Percentiles rank a stretch among this genome's conserved stretches.
Conservation (phyloP, 78 protist genomes). For the Bigelowiella natans region DNA sequence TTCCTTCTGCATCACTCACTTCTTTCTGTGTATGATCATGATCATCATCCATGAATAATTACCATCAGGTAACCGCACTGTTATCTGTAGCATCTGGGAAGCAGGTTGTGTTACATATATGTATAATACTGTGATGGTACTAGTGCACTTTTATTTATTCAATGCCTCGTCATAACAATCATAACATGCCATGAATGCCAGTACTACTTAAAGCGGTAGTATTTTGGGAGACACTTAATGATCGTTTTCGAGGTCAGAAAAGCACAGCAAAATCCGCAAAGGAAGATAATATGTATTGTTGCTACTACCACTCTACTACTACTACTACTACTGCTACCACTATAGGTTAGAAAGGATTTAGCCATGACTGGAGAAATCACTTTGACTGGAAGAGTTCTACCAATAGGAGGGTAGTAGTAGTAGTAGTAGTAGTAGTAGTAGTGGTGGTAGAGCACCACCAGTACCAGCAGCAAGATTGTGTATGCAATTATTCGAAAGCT, state of each 20-base stretch:
- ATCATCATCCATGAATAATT: not conserved
- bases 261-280: not conserved
- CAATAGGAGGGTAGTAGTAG: not conserved
- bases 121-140: not conserved
- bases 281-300: not conserved
- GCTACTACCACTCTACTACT: too few relatives aligned
- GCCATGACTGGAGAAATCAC: constrained; percentile 90
- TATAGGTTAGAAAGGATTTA: not conserved
- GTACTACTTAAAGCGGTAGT: too few relatives aligned
- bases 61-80: constrained; percentile 47
- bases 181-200: too few relatives aligned
- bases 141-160: not conserved
- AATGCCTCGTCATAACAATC: too few relatives aligned
- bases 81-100: constrained; percentile 66
- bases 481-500: too few relatives aligned
- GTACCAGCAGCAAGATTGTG: too few relatives aligned
- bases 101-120: constrained; percentile 15
- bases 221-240: not conserved
- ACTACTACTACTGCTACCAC: too few relatives aligned
- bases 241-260: not conserved
- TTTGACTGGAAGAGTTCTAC: not conserved
- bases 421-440: too few relatives aligned
- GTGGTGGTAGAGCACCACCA: too few relatives aligned
- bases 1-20: not conserved
- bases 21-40: not conserved